Evolutionary conservation across 306 rosid species (phyloP).

Genomic region (Glycine soja): DNA sequence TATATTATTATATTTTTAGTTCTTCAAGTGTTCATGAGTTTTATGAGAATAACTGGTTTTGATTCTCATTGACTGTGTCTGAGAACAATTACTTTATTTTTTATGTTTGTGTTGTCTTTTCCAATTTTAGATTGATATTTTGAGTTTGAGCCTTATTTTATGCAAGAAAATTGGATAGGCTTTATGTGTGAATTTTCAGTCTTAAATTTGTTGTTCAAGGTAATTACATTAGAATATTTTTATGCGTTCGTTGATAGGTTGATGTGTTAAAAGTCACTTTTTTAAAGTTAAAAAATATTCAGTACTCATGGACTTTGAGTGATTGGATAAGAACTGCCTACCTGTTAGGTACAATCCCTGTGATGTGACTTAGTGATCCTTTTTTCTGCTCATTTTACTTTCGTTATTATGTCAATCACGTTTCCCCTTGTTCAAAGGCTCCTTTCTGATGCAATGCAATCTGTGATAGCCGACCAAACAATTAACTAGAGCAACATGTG

Average conservation of each 20-base stretch:
- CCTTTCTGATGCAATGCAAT: slow-evolving; percentile 44
- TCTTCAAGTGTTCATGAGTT: background rate
- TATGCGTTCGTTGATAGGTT: slow-evolving; percentile 5
- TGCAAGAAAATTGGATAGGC: background rate
- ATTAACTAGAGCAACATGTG: slow-evolving; percentile 11
- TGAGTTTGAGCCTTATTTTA: slow-evolving; percentile 40
- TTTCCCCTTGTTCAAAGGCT: slow-evolving; percentile 21
- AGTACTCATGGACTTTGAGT: slow-evolving; percentile 28
- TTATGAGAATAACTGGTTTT: background rate
- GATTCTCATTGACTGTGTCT: slow-evolving; percentile 11
- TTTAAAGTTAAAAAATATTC: slow-evolving; percentile 28
- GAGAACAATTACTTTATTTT: background rate
- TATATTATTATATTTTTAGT: slow-evolving; percentile 13
- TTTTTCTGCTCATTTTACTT: slow-evolving; percentile 13
- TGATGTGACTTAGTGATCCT: slow-evolving; percentile 41
- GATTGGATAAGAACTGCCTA: slow-evolving; percentile 40
- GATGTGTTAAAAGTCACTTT: slow-evolving; percentile 17
- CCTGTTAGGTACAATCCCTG: slow-evolving; percentile 43
- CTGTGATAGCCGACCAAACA: slow-evolving; percentile 41
- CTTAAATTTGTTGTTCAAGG: slow-evolving; percentile 1
- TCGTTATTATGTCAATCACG: slow-evolving; percentile 31
- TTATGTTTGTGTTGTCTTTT: slow-evolving; percentile 34
- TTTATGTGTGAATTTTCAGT: slow-evolving; percentile 21
- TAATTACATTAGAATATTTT: slow-evolving; percentile 20
- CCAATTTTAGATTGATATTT: slow-evolving; percentile 7